Evolutionary conservation across 176 grass and related monocot species (phyloP), one percentile per base, ranked within the genome.

Genomic region (Pontederia paniculata): DNA sequence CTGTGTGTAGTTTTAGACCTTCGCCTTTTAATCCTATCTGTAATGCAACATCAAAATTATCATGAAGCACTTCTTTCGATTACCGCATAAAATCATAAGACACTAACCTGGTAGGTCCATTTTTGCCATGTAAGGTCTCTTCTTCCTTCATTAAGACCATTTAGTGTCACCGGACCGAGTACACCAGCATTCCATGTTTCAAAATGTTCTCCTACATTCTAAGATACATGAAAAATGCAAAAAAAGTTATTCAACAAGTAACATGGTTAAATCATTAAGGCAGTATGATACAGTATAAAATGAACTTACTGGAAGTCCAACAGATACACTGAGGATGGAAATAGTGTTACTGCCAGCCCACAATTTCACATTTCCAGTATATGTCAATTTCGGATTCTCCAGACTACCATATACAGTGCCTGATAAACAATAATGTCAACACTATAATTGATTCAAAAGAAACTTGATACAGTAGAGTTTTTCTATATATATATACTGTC

Each of bases 131-230:
- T 84, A 12, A 98, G 86, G 71, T 98, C 86, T 54, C 86, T 78
- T 74, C 60, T 98, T 77, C 86, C 93, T 71, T 98, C 93, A 73
- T 98, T 80, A 54, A 98, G 73, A 43, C 86, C 93, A 61, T 84
- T 28, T 56, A 98, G 60, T 45, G 63, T 88, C 17, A 98, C 93
- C 20, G 93, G 93, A 60, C 93, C 93, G 42, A 98, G 86, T 74
- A 98, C 80, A 68, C 93, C 93, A 57, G 93, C 86, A 84, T 98
- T 98, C 93, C 86, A 98, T 63, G 83, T 98, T 75, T 91, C 93
- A 17, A 98, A 98, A 82, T 91, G 93, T 58, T 98, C 93, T 54
- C 93, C 93, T 16, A 91, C 70, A 56, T 98, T 91, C 93, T 98
- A 79, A 12, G 55, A 66, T 58, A 42, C 21, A 74, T 44, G 54